Evolutionary conservation across 2,329 filamentous ascomycete genomes (phyloP).

Genomic region (Rutstroemia sp.): DNA sequence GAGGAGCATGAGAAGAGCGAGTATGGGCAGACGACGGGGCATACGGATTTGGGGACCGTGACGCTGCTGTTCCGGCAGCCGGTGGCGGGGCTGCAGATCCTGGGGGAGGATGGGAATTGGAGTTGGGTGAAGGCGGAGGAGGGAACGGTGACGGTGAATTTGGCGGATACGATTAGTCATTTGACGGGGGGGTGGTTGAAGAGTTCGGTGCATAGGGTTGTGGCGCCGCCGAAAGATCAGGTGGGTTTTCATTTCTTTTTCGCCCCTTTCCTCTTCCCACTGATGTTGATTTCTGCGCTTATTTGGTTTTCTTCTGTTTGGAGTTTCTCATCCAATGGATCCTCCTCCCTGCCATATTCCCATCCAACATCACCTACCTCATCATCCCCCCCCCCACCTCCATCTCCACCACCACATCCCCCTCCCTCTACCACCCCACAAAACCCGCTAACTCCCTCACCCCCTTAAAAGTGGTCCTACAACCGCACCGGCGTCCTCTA

Average conservation of each 20-base stretch:
- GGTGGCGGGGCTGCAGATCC: constrained; percentile 49
- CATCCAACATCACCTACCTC: no score
- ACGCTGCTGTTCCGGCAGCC: constrained; percentile 53
- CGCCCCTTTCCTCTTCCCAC: no score
- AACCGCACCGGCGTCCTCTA: constrained; percentile 39
- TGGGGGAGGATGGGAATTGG: constrained; percentile 40
- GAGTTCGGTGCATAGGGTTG: constrained; percentile 35
- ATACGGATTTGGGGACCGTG: constrained; percentile 50
- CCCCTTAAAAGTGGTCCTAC: constrained; percentile 22
- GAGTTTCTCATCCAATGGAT: no score
- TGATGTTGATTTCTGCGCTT: no score
- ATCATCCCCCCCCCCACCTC: no score
- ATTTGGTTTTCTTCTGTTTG: no score
- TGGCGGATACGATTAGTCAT: constrained; percentile 41
- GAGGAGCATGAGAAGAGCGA: constrained; percentile 41
- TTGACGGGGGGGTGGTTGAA: constrained; percentile 42
- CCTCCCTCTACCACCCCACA: no score
- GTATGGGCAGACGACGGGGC: constrained; percentile 39
- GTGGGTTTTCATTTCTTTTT: no score
- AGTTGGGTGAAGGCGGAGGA: constrained; percentile 43
- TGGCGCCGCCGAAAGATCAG: constrained; percentile 31
- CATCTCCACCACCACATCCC: no score
- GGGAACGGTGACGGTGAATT: constrained; percentile 45
- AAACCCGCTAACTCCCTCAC: no score
- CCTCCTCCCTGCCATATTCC: no score